Base-by-base conservation (phyloP, 2,329 filamentous ascomycete species). In the Epichloe brachyelytri region DNA sequence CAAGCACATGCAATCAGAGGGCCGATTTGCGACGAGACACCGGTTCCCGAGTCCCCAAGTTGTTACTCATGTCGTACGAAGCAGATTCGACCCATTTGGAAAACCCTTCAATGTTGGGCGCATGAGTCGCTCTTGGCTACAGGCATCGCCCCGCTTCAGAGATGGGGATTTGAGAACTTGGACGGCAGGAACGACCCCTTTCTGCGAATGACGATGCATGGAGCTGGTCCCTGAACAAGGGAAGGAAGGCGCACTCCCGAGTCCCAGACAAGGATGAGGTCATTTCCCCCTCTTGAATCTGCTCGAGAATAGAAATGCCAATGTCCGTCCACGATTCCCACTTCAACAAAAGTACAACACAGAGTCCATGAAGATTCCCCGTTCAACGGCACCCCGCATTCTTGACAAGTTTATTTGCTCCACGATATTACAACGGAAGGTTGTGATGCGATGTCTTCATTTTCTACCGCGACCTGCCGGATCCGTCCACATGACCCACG, bases 401-500 rank as follows among this genome's bases (percentile, higher is more conserved):
- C 36, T 38, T 38, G 36, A 38, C 36, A 38, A 38, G 7, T n/a
- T 5, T 38, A 15, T 38, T 1, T 38, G 12, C 26, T 26, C 7
- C 26, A 26, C 26, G 26, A 26, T 8, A 8, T 26, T 26, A 26
- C 26, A 22, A 6, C 22, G 22, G 22, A 6, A 22, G 22, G 22
- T 22, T 22, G 22, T 22, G 22, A 30, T 10, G 26, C 4, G 26
- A 30, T 30, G 26, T 3, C 8, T 10, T 33, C 20, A 14, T 41
- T 50, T 50, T 50, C 51, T 53, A 39, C 37, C 41, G 14, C 47
- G 47, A 53, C 51, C 51, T 53, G 47, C 51, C 51, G 26, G 26
- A 53, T 53, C 19, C n/a, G 51, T 50, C 51, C 37, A 46, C 43
- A 14, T 47, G 51, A 46, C 46, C 51, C 46, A 49, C 46, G 51